phyloP scores from a whole-genome alignment of 805 yeast species.

The Yamadazyma sp. region DNA sequence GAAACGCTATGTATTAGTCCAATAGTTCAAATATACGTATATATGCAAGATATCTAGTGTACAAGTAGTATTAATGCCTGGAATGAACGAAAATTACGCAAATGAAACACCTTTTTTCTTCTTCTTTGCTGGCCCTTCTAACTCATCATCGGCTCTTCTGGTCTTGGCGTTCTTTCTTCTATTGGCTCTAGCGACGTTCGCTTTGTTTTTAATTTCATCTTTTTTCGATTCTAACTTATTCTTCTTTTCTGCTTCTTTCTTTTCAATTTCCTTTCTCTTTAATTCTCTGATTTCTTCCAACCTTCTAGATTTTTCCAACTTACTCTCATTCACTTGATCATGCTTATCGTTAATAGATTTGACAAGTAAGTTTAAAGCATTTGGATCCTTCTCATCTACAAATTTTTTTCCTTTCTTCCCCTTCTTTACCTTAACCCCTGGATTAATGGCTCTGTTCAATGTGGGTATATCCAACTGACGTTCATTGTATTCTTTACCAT shows the following conservation, averaged over 20 bases:
- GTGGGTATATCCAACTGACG: constrained; percentile 77
- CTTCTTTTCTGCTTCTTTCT: constrained; percentile 70
- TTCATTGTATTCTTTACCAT: constrained; percentile 62
- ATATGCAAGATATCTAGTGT: constrained; percentile 3
- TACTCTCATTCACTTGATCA: constrained; percentile 80
- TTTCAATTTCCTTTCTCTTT: constrained; percentile 82
- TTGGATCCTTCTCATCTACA: constrained; percentile 64
- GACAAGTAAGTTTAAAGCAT: constrained; percentile 65
- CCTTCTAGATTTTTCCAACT: constrained; percentile 84
- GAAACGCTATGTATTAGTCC: background rate
- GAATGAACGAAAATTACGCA: no score
- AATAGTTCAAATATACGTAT: background rate
- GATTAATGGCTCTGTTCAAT: constrained; percentile 78
- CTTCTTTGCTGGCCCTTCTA: constrained; percentile 19
- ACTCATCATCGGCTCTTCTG: constrained; percentile 21
- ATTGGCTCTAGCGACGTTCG: constrained; percentile 63
- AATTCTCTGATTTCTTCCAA: constrained; percentile 87
- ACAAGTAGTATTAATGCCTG: no score
- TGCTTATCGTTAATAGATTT: constrained; percentile 78
- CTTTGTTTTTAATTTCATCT: constrained; percentile 69
- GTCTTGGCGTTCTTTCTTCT: constrained; percentile 61
- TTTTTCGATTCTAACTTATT: constrained; percentile 74
- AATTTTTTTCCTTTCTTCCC: constrained; percentile 90
- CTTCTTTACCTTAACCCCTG: constrained; percentile 72
- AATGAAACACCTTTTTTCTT: constrained; percentile 40